phyloP scores from a whole-genome alignment of 2,329 filamentous ascomycete species.

The Truncatella angustata region DNA sequence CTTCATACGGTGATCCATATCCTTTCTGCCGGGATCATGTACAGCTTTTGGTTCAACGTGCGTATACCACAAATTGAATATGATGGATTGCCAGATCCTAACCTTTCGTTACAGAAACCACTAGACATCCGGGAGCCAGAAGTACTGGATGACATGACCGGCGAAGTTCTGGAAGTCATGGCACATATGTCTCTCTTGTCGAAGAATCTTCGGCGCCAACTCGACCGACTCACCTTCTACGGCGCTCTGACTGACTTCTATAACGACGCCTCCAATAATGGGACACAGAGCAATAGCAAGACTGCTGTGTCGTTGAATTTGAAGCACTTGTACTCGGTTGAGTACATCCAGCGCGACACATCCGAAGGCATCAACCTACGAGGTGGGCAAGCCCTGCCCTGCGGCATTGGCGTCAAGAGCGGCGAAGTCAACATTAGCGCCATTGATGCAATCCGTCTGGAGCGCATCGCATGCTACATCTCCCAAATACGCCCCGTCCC shows the following conservation, averaged over 20 bases:
- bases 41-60: background rate
- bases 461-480: background rate
- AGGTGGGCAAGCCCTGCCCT: background rate
- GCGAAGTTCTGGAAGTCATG: background rate
- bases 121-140: background rate
- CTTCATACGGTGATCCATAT: background rate
- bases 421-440: background rate
- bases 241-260: background rate
- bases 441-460: background rate
- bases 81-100: no score
- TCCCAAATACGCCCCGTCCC: background rate
- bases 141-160: background rate
- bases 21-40: background rate
- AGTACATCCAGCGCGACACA: background rate
- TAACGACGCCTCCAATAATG: background rate
- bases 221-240: background rate
- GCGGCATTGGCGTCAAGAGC: background rate
- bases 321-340: background rate
- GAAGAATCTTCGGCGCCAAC: accelerated
- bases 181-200: background rate
- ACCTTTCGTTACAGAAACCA: background rate
- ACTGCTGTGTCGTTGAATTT: no score
- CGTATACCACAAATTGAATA: background rate
- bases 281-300: background rate
- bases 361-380: background rate